Percentiles rank a stretch among this genome's conserved stretches.
These are phyloP conservation scores for Penicillium chermesinum DNA, from an alignment of 495 filamentous ascomycete genomes.

Conservation along the genomic window DNA sequence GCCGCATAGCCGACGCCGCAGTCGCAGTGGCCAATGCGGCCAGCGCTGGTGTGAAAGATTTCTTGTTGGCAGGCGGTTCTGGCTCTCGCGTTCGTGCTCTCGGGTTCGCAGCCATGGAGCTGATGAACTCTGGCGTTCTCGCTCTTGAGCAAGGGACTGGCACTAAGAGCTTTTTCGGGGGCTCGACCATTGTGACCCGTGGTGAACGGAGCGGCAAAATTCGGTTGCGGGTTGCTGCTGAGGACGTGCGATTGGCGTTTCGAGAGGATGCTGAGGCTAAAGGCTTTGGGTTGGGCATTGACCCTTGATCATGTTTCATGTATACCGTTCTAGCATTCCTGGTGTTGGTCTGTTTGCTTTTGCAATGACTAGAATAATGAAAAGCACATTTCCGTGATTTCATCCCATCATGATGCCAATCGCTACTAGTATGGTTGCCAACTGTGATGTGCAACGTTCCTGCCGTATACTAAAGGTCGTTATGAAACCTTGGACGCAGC, in stretches of 20 bases:
- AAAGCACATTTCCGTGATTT: too few relatives aligned
- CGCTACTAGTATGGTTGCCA: too few relatives aligned
- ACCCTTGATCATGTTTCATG: constrained; percentile 19
- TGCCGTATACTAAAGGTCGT: too few relatives aligned
- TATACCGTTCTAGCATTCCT: constrained; percentile 6
- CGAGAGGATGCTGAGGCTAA: constrained; percentile 83
- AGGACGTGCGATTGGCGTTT: constrained; percentile 83
- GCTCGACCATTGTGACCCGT: constrained; percentile 43
- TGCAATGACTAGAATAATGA: too few relatives aligned
- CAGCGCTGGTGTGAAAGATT: constrained; percentile 37
- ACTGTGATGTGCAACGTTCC: too few relatives aligned
- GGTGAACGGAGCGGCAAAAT: constrained; percentile 85
- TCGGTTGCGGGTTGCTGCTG: constrained; percentile 75
- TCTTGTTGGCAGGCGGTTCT: constrained; percentile 37
- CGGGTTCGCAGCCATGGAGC: constrained; percentile 66
- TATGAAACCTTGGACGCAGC: too few relatives aligned
- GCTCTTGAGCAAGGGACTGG: constrained; percentile 61
- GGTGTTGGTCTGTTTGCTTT: background rate
- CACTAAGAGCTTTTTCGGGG: constrained; percentile 27
- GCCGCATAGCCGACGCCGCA: constrained; percentile 58
- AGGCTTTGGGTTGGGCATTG: constrained; percentile 54
- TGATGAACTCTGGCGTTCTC: constrained; percentile 83
- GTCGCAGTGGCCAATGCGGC: constrained; percentile 44
- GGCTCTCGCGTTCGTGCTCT: constrained; percentile 60
- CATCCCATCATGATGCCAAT: too few relatives aligned